phyloP scores from a whole-genome alignment of 805 yeast species.

The Yarrowia sp. region DNA sequence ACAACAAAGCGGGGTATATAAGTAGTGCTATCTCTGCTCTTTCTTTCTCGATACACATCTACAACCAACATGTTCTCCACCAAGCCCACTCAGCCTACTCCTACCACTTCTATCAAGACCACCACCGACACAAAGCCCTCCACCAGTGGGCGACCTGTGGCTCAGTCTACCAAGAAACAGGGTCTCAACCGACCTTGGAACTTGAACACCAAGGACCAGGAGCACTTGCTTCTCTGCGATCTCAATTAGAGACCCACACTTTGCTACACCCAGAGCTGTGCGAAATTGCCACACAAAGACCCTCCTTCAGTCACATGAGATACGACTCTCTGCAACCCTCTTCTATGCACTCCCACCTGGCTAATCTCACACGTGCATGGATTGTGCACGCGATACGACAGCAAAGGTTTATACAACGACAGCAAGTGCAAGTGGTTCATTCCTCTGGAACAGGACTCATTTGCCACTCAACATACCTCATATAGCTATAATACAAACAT shows the following conservation, averaged over 20 bases:
- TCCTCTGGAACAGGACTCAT: too few relatives aligned
- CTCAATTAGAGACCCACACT: conserved; percentile 2
- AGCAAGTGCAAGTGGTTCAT: background rate
- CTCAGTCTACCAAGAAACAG: background rate
- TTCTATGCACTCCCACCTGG: conserved; percentile 8
- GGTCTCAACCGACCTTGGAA: background rate
- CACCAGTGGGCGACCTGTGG: conserved; percentile 5
- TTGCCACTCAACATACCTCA: too few relatives aligned
- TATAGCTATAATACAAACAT: too few relatives aligned
- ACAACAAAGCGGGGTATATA: conserved; percentile 13
- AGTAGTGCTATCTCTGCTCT: background rate
- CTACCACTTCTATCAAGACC: background rate
- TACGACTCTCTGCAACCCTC: background rate
- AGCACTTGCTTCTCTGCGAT: conserved; percentile 25
- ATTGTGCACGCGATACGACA: conserved; percentile 17
- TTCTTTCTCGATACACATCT: background rate
- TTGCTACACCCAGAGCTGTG: too few relatives aligned
- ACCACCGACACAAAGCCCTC: conserved; percentile 12
- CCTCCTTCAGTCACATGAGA: background rate
- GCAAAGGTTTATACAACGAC: background rate
- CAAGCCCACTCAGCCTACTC: background rate
- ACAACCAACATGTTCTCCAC: conserved; percentile 2
- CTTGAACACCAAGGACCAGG: conserved; percentile 27
- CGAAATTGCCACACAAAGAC: background rate
- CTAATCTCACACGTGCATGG: conserved; percentile 8